Percentiles rank a stretch among this genome's conserved stretches.
Conservation (phyloP, 352 stramenopile genomes). For the Elongisporangium prolatum region DNA sequence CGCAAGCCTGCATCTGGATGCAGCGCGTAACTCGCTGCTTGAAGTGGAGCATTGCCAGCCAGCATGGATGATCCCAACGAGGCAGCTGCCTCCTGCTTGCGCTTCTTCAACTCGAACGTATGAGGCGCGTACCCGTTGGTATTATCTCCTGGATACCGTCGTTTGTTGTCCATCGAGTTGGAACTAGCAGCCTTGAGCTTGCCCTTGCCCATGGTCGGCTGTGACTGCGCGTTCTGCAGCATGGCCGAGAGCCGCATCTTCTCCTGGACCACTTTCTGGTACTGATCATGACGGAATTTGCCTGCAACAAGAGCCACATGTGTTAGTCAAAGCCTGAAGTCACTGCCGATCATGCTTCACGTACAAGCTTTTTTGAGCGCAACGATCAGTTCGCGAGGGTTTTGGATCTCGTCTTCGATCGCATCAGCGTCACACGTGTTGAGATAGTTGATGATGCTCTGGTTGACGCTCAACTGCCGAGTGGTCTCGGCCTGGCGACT, state of each 20-base stretch:
- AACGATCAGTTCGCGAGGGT: conserved; percentile 67
- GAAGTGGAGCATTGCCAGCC: conserved; percentile 21
- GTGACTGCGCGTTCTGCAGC: conserved; percentile 35
- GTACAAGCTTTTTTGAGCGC: conserved; percentile 79
- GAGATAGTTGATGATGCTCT: conserved; percentile 70
- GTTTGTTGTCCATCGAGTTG: conserved; percentile 23
- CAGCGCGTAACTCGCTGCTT: conserved; percentile 31
- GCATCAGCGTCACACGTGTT: conserved; percentile 63
- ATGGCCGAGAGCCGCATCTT: conserved; percentile 70
- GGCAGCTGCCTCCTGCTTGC: conserved; percentile 27
- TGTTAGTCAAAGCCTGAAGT: background rate
- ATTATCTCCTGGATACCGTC: conserved; percentile 17
- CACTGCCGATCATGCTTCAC: too few species aligned
- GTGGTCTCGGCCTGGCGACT: conserved; percentile 50
- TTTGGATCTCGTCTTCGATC: conserved; percentile 74
- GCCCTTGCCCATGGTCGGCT: conserved; percentile 15
- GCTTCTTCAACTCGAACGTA: conserved; percentile 52
- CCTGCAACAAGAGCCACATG: conserved; percentile 4
- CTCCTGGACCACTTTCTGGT: conserved; percentile 77
- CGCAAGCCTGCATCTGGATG: background rate
- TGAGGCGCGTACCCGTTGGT: conserved; percentile 9
- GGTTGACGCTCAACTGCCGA: conserved; percentile 49
- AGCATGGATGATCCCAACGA: conserved; percentile 6
- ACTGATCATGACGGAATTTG: conserved; percentile 78
- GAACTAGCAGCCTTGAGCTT: conserved; percentile 22